A percentile compares a stretch with the other conserved stretches of the same genome.
Conservation (phyloP, 139 green algal species). For the Volvox reticuliferus region DNA sequence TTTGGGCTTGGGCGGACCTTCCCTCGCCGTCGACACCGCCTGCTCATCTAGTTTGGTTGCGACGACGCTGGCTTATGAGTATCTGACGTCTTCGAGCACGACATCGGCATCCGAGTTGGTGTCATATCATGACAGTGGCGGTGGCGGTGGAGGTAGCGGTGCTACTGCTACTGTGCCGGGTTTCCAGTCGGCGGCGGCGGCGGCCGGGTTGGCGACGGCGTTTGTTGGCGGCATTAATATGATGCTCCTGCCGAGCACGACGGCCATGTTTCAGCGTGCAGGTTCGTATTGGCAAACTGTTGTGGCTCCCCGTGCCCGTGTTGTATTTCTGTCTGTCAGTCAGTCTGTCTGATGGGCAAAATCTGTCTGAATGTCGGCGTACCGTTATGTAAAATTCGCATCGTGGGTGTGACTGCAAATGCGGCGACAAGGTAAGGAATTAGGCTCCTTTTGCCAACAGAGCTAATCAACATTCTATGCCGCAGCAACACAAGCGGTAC, state of each 20-base stretch:
- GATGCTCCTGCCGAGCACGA: conserved; percentile 79
- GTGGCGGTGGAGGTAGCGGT: neutral
- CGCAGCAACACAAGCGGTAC: too few species aligned
- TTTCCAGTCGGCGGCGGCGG: too few species aligned
- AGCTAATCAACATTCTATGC: too few species aligned
- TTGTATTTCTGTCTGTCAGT: too few species aligned
- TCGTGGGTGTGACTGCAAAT: too few species aligned
- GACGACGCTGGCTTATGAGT: conserved; percentile 66
- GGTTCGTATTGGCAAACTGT: neutral
- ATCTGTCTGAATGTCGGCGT: too few species aligned
- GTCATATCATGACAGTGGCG: neutral
- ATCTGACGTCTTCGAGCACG: conserved; percentile 32
- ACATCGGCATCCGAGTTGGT: neutral
- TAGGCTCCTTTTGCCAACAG: too few species aligned
- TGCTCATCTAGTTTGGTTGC: conserved; percentile 92
- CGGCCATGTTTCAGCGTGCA: conserved; percentile 75
- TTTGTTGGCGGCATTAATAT: conserved; percentile 83
- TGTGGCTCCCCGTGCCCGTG: too few species aligned
- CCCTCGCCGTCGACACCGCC: conserved; percentile 83
- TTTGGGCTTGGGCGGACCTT: conserved; percentile 76
- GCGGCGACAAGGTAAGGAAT: too few species aligned
- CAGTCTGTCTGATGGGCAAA: too few species aligned
- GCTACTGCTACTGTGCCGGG: too few species aligned
- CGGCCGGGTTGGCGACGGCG: conserved; percentile 46
- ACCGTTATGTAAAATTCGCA: too few species aligned